Evolutionary conservation across 2,329 filamentous ascomycete genomes (phyloP), one percentile per base, ranked within the genome.

Genomic region (Leptographium radiaticola): DNA sequence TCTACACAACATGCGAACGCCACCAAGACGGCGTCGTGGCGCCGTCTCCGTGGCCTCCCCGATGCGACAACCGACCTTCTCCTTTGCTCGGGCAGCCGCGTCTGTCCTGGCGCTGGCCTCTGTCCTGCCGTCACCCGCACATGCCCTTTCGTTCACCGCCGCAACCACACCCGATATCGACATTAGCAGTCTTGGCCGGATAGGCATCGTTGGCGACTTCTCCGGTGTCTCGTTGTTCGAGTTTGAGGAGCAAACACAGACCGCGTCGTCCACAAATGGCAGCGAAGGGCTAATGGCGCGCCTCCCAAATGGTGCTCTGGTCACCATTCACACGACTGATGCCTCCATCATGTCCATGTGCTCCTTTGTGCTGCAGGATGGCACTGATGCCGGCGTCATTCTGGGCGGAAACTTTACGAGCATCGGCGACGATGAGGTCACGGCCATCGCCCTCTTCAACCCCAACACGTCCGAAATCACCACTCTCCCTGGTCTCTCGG

Each of bases 391-490:
- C n/a, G 84, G 86, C 43, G 79, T 97, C 33, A 79, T 97, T 49
- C 78, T 98, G 16, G 93, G 87, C 54, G 93, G 93, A 49, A 97
- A 97, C 71, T 98, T 98, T 66, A 97, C 93, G 36, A 94, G 88
- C 66, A 71, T 98, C 58, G 87, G 84, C 56, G 83, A 83, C 55
- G 76, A 84, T 54, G 72, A 87, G 63, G 88, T 89, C 2, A 82
- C 82, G 52, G 87, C 87, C 46, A 80, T 94, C 54, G 93, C 90
- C 30, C 67, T 94, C 48, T 89, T 90, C 70, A 81, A 96, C 65
- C 81, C 87, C 4, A 79, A 81, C 59, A 84, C 81, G 6, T 80
- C 80, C 46, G 68, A 77, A 40, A 75, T 96, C 50, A 85, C 80
- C 2, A 76, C 89, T n/a, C 70, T 96, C 42, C 70, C 80, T n/a